A percentile compares a stretch with the other conserved stretches of the same genome.
Conservation (phyloP, 768 basidiomycete genomes). For the Podaxis sp. region DNA sequence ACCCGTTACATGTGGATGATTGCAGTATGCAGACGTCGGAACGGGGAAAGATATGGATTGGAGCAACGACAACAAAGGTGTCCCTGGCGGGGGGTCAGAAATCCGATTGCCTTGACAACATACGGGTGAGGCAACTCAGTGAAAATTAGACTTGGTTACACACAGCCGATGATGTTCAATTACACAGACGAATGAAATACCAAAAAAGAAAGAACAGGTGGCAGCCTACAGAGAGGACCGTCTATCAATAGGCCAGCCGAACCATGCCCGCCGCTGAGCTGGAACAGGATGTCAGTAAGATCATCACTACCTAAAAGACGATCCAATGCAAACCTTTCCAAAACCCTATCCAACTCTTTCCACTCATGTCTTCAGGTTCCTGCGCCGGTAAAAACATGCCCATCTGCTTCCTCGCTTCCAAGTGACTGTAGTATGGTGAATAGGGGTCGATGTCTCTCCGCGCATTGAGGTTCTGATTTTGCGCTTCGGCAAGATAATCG, state of each 20-base stretch:
- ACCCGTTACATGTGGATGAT: too few species aligned
- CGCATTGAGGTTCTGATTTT: not conserved
- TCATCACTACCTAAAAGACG: not conserved
- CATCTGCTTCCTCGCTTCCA: slow-evolving; percentile 5
- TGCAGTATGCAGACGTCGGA: too few species aligned
- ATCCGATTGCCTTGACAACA: too few species aligned
- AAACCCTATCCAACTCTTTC: not conserved
- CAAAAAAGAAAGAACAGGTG: not conserved
- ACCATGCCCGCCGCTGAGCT: not conserved
- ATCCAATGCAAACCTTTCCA: not conserved
- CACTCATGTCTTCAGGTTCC: not conserved
- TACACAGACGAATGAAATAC: not conserved
- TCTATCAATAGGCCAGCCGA: not conserved
- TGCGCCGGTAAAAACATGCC: not conserved
- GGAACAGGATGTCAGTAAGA: not conserved
- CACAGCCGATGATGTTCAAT: not conserved
- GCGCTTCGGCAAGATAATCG: not conserved
- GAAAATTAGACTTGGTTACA: too few species aligned
- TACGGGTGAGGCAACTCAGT: too few species aligned
- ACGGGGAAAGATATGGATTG: too few species aligned
- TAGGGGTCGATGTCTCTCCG: not conserved
- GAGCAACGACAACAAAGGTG: too few species aligned
- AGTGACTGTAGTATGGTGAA: slow-evolving; percentile 2
- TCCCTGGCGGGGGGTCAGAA: too few species aligned
- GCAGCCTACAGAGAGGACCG: not conserved